Conservation (phyloP, 257 asterid genomes). For the Striga asiatica region DNA sequence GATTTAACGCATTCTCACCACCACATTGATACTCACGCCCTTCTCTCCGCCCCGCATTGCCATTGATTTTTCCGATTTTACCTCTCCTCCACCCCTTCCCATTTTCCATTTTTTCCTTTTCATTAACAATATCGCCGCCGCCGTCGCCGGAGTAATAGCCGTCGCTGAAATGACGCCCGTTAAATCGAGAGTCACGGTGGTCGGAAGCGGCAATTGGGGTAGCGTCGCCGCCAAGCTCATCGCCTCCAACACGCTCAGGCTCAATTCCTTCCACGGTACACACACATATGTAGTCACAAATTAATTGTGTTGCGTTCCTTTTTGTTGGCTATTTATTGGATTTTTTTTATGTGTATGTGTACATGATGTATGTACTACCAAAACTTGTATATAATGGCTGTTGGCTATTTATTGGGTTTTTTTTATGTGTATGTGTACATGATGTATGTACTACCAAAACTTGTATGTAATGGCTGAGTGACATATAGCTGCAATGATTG, state of each 20-base stretch:
- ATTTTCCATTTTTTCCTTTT: background rate
- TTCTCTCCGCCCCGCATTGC: slow-evolving; percentile 37
- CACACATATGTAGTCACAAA: background rate
- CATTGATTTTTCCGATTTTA: slow-evolving; percentile 6
- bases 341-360: too few species aligned
- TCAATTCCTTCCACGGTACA: slow-evolving; percentile 58
- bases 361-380: too few species aligned
- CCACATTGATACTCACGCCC: too few species aligned
- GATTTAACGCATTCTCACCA: too few species aligned
- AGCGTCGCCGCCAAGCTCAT: slow-evolving; percentile 89
- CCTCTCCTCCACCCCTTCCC: background rate
- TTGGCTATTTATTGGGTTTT: too few species aligned
- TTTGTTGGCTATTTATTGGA: too few species aligned
- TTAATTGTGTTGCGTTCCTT: too few species aligned
- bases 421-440: too few species aligned
- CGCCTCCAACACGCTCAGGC: slow-evolving; percentile 60
- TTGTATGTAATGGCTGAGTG: too few species aligned
- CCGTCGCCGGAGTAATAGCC: background rate
- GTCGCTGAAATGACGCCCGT: slow-evolving; percentile 4
- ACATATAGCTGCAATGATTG: too few species aligned
- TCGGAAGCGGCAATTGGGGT: slow-evolving; percentile 94
- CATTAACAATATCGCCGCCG: background rate
- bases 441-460: too few species aligned
- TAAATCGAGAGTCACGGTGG: slow-evolving; percentile 58
- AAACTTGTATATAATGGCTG: too few species aligned